Evolutionary conservation across 805 yeast genomes (phyloP).

Genomic region (Priceomyces haplophilus): DNA sequence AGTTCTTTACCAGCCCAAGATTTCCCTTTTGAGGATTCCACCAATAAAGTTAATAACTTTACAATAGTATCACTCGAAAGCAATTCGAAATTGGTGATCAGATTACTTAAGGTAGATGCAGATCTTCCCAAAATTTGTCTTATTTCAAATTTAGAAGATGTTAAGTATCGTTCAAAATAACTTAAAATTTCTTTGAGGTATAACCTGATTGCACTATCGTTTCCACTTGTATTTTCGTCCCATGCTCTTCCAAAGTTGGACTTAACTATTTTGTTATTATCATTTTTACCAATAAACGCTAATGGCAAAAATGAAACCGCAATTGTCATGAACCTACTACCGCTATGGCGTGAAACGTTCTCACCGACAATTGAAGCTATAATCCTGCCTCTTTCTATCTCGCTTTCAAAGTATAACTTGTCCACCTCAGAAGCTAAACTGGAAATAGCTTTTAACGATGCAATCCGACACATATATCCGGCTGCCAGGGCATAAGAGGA

Average conservation of each 20-base stretch:
- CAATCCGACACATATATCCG: slow-evolving; percentile 71
- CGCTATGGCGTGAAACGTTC: slow-evolving; percentile 64
- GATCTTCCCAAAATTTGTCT: slow-evolving; percentile 71
- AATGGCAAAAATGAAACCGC: slow-evolving; percentile 71
- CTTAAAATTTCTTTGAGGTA: slow-evolving; percentile 67
- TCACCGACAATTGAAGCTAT: slow-evolving; percentile 62
- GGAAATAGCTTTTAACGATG: slow-evolving; percentile 49
- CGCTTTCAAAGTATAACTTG: slow-evolving; percentile 57
- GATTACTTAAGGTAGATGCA: slow-evolving; percentile 55
- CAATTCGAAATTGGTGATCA: slow-evolving; percentile 30
- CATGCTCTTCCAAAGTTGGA: slow-evolving; percentile 61
- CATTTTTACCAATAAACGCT: slow-evolving; percentile 74
- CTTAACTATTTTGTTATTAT: slow-evolving; percentile 45
- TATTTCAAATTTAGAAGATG: slow-evolving; percentile 56
- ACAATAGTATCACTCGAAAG: slow-evolving; percentile 18
- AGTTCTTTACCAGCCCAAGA: slow-evolving; percentile 87
- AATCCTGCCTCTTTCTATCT: slow-evolving; percentile 45
- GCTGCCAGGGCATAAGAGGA: slow-evolving; percentile 75
- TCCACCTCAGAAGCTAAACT: slow-evolving; percentile 52
- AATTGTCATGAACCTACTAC: slow-evolving; percentile 61
- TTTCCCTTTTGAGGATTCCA: slow-evolving; percentile 68
- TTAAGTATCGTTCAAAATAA: slow-evolving; percentile 48
- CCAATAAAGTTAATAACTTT: slow-evolving; percentile 48
- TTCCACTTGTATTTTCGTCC: slow-evolving; percentile 77
- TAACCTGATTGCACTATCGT: slow-evolving; percentile 62